Percentiles rank a stretch among this genome's conserved stretches.
Conservation (phyloP, 345 rosid species). For the Acer campestre region DNA sequence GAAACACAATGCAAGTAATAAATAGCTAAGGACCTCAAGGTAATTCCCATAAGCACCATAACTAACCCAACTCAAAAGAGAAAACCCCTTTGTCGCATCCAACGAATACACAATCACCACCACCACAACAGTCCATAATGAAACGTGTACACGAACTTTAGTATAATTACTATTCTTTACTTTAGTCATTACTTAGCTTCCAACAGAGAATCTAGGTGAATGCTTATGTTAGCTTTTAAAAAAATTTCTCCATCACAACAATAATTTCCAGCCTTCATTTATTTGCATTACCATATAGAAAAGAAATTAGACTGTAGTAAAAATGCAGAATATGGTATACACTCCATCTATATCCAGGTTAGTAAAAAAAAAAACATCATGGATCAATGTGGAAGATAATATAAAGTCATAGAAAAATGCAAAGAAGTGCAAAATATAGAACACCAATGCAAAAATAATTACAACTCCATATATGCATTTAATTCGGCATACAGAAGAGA, state of each 20-base stretch:
- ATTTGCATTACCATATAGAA: neutral
- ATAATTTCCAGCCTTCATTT: neutral
- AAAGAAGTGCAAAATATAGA: neutral
- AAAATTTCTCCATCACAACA: neutral
- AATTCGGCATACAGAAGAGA: neutral
- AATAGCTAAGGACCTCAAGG: neutral
- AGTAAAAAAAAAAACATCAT: neutral
- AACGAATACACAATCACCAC: neutral
- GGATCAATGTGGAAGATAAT: neutral
- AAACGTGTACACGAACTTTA: neutral
- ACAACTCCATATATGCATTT: slow-evolving; percentile 8
- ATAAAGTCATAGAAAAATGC: neutral
- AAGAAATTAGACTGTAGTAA: neutral
- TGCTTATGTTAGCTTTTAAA: neutral
- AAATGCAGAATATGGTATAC: neutral
- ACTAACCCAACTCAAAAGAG: neutral
- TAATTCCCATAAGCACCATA: neutral
- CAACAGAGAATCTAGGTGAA: slow-evolving; percentile 1
- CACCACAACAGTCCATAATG: neutral
- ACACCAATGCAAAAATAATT: neutral
- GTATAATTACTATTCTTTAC: neutral
- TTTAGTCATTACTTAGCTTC: neutral
- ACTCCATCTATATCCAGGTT: neutral
- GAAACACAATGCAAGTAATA: neutral
- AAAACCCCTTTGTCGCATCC: neutral